A percentile compares a stretch with the other conserved stretches of the same genome.
phyloP scores from a whole-genome alignment of 2,329 filamentous ascomycete genomes.

The Penicillium sp. region DNA sequence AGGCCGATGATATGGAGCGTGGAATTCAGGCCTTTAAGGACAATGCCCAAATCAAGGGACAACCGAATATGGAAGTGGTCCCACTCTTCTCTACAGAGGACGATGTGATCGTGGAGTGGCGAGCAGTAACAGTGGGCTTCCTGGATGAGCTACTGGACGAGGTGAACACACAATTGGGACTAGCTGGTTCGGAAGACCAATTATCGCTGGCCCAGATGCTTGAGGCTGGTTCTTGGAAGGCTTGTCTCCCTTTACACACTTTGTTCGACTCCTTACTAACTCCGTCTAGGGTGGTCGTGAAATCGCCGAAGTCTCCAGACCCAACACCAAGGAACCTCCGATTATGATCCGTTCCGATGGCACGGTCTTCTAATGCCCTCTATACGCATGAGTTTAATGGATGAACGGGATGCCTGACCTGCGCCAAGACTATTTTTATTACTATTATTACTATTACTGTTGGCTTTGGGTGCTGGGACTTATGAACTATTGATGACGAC shows the following conservation, averaged over 20 bases:
- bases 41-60: slow-evolving; percentile 71
- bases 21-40: slow-evolving; percentile 70
- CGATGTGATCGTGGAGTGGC: slow-evolving; percentile 79
- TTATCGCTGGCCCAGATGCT: slow-evolving; percentile 84
- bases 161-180: slow-evolving; percentile 66
- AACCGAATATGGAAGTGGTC: slow-evolving; percentile 71
- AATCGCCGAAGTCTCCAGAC: slow-evolving; percentile 90
- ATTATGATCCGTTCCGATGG: slow-evolving; percentile 97
- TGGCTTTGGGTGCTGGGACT: slow-evolving; percentile 23
- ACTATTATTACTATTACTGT: slow-evolving; percentile 8
- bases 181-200: slow-evolving; percentile 65
- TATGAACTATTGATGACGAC: slow-evolving; percentile 35
- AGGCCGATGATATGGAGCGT: slow-evolving; percentile 66
- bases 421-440: slow-evolving; percentile 12
- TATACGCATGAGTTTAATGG: slow-evolving; percentile 23
- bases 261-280: slow-evolving; percentile 23
- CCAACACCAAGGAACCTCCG: slow-evolving; percentile 93
- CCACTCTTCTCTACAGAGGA: slow-evolving; percentile 72
- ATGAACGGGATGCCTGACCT: slow-evolving; percentile 29
- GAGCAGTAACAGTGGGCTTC: slow-evolving; percentile 73
- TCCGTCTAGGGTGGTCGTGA: slow-evolving; percentile 76
- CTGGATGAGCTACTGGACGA: slow-evolving; percentile 69
- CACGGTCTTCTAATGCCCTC: slow-evolving; percentile 74
- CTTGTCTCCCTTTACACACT: slow-evolving; percentile 45
- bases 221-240: slow-evolving; percentile 98